Evolutionary conservation across 75 land plant species (phyloP), one percentile per base, ranked within the genome.

Genomic region (Sequoiadendron giganteum): DNA sequence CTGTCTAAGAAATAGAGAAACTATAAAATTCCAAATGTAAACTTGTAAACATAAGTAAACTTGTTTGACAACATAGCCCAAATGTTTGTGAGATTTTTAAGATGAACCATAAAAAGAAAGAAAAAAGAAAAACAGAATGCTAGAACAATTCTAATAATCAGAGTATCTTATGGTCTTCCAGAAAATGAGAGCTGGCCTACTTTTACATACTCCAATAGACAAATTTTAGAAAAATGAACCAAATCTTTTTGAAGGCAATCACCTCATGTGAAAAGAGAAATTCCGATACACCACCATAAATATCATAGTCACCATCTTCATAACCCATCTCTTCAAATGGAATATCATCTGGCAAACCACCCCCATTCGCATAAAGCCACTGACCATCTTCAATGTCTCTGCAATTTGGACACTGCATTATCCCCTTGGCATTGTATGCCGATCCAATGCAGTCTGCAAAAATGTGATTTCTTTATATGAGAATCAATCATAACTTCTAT

Each of bases 321-420:
- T 83, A 86, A 49, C 73, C 32, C 28, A 86, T 21, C 16, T 88
- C 89, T 55, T 86, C 89, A 83, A 90, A 79, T 47, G 84, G 49
- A 56, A 88, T 88, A 48, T 90, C 90, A 65, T 90, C 90, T 34
- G 88, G 90, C 30, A 15, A 45, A 45, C 52, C 11, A 65, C 86
- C 61, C 21, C 90, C 90, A 88, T 49, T 82, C 5, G 90, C 90
- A 87, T 88, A 90, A 18, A 82, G 76, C 90, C 90, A 90, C 58
- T 76, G 86, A 5, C 90, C 90, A 49, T 88, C 90, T 73, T 90
- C 90, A 55, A 90, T 85, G 32, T 87, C 90, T n/a, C 89, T 75
- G 85, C 90, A 87, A 88, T 90, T 90, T 32, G 90, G 90, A 86
- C 90, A 90, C 19, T 90, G 90, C 89, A 87, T 90, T 19, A 83